phyloP scores from a whole-genome alignment of 371 early-diverging fungal genomes.

The Actinomortierella ambigua region DNA sequence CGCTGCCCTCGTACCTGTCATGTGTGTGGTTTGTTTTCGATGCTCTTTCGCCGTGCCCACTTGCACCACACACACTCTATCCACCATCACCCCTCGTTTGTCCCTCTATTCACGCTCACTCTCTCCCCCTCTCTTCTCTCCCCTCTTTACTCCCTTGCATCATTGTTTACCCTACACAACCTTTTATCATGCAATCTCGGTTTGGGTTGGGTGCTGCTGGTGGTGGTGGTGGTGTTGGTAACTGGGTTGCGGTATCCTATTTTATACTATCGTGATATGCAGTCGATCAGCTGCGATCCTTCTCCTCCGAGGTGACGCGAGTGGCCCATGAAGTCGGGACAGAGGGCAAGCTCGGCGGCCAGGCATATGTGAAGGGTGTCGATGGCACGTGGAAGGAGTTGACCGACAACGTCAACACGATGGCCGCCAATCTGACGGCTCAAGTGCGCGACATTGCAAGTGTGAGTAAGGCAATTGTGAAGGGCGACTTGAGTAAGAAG shows the following conservation, averaged over 20 bases:
- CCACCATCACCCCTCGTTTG: background rate
- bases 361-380: slow-evolving; percentile 51
- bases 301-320: slow-evolving; percentile 57
- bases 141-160: background rate
- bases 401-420: slow-evolving; percentile 61
- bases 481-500: slow-evolving; percentile 55
- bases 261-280: background rate
- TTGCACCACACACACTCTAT: background rate
- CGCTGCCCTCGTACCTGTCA: no score
- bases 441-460: slow-evolving; percentile 62
- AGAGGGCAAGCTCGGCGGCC: slow-evolving; percentile 53
- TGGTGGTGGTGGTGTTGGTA: no score
- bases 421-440: slow-evolving; percentile 57
- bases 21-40: no score
- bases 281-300: slow-evolving; percentile 54
- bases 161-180: background rate
- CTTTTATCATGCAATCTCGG: background rate
- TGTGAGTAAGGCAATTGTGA: slow-evolving; percentile 57
- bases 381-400: slow-evolving; percentile 64
- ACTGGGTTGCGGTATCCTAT: no score
- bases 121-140: no score
- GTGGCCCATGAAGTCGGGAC: slow-evolving; percentile 66
- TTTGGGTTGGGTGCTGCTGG: no score
- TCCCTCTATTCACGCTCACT: no score
- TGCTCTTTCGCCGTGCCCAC: no score